Percentiles rank a stretch among this genome's conserved stretches.
phyloP scores from a whole-genome alignment of 2,329 filamentous ascomycete species.

The Tympanopsis confertula region DNA sequence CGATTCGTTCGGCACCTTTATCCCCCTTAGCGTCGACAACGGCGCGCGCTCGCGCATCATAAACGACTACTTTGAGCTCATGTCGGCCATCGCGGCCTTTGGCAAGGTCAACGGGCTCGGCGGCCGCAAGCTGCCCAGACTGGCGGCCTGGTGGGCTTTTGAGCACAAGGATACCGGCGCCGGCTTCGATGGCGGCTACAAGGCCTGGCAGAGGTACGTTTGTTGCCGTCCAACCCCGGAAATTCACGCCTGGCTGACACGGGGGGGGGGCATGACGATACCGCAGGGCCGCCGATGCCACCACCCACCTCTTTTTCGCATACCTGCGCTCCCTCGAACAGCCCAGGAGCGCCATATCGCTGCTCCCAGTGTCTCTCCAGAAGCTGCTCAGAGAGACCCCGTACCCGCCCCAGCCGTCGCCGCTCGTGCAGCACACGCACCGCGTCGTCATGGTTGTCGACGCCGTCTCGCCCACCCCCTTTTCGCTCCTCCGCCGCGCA shows the following conservation, averaged over 20 bases:
- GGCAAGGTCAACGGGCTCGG: conserved; percentile 88
- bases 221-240: conserved; percentile 19
- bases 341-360: conserved; percentile 66
- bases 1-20: conserved; percentile 92
- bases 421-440: conserved; percentile 69
- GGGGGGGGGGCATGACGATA: conserved; percentile 2
- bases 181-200: conserved; percentile 91
- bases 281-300: conserved; percentile 76
- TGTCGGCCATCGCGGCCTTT: conserved; percentile 82
- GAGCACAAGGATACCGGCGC: conserved; percentile 77
- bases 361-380: conserved; percentile 80
- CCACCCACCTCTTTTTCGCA: conserved; percentile 94
- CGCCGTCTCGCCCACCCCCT: conserved; percentile 85
- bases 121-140: conserved; percentile 82
- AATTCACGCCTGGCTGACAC: conserved; percentile 2
- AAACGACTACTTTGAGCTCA: conserved; percentile 88
- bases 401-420: conserved; percentile 74
- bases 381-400: conserved; percentile 84
- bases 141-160: conserved; percentile 98
- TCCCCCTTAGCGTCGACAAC: conserved; percentile 84
- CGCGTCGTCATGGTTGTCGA: conserved; percentile 97
- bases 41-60: conserved; percentile 78
- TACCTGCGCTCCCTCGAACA: conserved; percentile 84
- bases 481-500: conserved; percentile 76
- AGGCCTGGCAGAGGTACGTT: conserved; percentile 67